These are phyloP conservation scores for Lippia alba DNA, from an alignment of 305 asterid species.

Conservation along the genomic window DNA sequence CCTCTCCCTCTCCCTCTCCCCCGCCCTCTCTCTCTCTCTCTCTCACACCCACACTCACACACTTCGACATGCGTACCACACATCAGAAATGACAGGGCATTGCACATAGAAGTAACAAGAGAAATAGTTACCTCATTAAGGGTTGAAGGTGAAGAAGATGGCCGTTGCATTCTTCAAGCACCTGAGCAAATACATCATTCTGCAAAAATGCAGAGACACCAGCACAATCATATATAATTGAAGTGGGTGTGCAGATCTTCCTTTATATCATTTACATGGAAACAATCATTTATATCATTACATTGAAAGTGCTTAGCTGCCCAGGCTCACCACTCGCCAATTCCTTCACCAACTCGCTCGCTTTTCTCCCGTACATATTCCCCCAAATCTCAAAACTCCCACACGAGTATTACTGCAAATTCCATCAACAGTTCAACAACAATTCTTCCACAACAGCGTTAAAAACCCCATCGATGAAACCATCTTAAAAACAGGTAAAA, in stretches of 20 bases:
- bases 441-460: slow-evolving; percentile 1
- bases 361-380: slow-evolving; percentile 75
- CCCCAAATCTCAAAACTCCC: slow-evolving; percentile 10
- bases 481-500: background rate
- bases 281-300: slow-evolving; percentile 32
- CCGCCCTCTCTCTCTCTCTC: no score
- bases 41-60: no score
- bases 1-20: no score
- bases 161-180: slow-evolving; percentile 78
- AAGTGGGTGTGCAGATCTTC: slow-evolving; percentile 16
- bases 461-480: background rate
- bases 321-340: slow-evolving; percentile 76
- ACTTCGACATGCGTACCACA: no score
- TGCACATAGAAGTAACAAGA: background rate
- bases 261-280: background rate
- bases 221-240: slow-evolving; percentile 22
- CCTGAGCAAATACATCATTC: slow-evolving; percentile 79
- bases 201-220: slow-evolving; percentile 6
- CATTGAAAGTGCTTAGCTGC: slow-evolving; percentile 75
- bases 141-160: slow-evolving; percentile 72
- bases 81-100: no score
- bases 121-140: slow-evolving; percentile 67
- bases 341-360: slow-evolving; percentile 74
- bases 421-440: slow-evolving; percentile 44
- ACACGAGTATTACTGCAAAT: slow-evolving; percentile 34